phyloP scores from a whole-genome alignment of 768 basidiomycete species.

The Lyophyllum decastes region DNA sequence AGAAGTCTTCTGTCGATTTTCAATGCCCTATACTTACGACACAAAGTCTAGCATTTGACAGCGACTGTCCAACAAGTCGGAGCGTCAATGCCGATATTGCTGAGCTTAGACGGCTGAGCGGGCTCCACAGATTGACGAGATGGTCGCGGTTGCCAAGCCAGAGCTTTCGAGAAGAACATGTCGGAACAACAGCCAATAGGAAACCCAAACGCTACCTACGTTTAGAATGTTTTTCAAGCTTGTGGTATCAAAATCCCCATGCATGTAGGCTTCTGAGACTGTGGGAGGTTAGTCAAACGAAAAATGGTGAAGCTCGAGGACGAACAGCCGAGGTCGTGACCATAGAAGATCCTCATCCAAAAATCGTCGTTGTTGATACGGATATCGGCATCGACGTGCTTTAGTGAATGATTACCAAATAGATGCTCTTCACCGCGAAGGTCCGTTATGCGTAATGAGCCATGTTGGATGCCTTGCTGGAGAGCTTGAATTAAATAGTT shows the following conservation, averaged over 20 bases:
- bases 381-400: neutral
- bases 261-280: conserved; percentile 5
- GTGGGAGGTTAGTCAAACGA: neutral
- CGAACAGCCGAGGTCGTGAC: conserved; percentile 1
- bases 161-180: neutral
- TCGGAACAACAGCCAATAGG: neutral
- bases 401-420: neutral
- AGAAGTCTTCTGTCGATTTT: neutral
- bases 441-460: neutral
- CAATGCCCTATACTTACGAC: neutral
- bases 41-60: conserved; percentile 1
- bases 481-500: neutral
- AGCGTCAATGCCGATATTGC: neutral
- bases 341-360: neutral
- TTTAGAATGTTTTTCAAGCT: conserved; percentile 1
- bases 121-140: neutral
- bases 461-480: neutral
- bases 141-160: conserved; percentile 2
- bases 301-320: neutral
- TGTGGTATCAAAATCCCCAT: conserved; percentile 2
- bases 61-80: neutral
- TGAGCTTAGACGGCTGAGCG: neutral
- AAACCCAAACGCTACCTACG: neutral
- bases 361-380: neutral
- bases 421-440: neutral